Evolutionary conservation across 2,329 filamentous ascomycete species (phyloP), one percentile per base, ranked within the genome.

Genomic region (Aspergillus luchuensis): DNA sequence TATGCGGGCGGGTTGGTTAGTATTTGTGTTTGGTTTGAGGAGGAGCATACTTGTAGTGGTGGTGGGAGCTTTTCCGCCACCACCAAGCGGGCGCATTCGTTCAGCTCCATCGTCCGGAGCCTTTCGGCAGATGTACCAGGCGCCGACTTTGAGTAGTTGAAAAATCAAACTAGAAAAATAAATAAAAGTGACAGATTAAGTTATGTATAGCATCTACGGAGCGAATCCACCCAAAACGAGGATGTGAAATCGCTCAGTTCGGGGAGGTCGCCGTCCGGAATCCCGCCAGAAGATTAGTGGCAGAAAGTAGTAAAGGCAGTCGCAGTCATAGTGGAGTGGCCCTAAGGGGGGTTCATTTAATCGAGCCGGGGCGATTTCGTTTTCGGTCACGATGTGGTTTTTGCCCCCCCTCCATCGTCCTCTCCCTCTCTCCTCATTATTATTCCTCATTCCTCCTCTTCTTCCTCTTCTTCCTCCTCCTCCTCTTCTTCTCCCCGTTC

Each of bases 321-420:
- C 47, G 25, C 47, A 50, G 47, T 50, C 47, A 50, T 50, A 56
- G 53, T 56, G 53, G 53, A 54, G 57, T 54, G 41, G 28, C n/a
- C 51, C 49, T 54, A 58, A 53, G 57, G 56, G 59, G 55, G 17
- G 47, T 50, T 53, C 50, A 53, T 43, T 56, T 45, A 50, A 58
- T 52, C 50, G 53, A 48, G 59, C 56, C 59, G 50, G 53, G 41
- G 53, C 39, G 39, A 41, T 47, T 56, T 30, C 56, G 49, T 56
- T 52, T 58, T 60, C 43, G 53, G 56, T 57, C 48, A 54, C 54
- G 38, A 59, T 62, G 47, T 56, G 58, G 56, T 61, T 60, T 66
- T 61, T 62, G 56, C 56, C 51, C 53, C 56, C 59, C 59, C 57
- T 57, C 54, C 57, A 63, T 47, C 50, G n/a, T 30, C 23, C 23